Percentiles rank a stretch among this genome's conserved stretches.
Conservation (phyloP, 202 grass and related monocot genomes). For the Elaeis oleifera region DNA sequence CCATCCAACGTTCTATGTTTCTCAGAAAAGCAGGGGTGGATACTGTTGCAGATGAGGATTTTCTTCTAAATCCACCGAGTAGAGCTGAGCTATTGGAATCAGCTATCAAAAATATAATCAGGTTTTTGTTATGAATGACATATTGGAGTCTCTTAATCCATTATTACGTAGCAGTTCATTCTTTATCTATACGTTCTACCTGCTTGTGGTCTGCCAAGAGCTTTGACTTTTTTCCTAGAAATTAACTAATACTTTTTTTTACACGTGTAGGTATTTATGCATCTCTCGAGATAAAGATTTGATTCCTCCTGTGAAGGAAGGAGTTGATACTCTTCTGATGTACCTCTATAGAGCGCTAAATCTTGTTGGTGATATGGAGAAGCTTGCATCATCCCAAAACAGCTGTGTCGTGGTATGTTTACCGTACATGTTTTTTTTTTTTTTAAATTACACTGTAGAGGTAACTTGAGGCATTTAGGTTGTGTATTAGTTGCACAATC, state of each 20-base stretch:
- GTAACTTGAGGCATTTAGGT: conserved; percentile 11
- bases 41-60: conserved; percentile 68
- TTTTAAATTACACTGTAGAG: not conserved
- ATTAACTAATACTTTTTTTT: conserved; percentile 1
- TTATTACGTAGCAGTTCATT: no score
- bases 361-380: conserved; percentile 97
- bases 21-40: conserved; percentile 89
- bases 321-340: conserved; percentile 98
- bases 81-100: conserved; percentile 63
- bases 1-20: conserved; percentile 70
- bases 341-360: conserved; percentile 93
- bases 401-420: conserved; percentile 71
- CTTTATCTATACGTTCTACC: no score
- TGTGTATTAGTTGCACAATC: conserved; percentile 1
- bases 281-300: conserved; percentile 54
- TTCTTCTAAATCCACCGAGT: conserved; percentile 85
- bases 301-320: conserved; percentile 58
- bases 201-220: no score
- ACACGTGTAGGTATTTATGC: conserved; percentile 60
- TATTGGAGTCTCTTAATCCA: conserved; percentile 14
- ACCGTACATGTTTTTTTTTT: conserved; percentile 12
- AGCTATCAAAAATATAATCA: conserved; percentile 92
- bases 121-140: conserved; percentile 34
- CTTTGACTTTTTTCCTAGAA: no score
- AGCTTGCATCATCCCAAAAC: conserved; percentile 82